These are phyloP conservation scores for Podaxis sp. DNA, from an alignment of 768 basidiomycete species.

Conservation along the genomic window DNA sequence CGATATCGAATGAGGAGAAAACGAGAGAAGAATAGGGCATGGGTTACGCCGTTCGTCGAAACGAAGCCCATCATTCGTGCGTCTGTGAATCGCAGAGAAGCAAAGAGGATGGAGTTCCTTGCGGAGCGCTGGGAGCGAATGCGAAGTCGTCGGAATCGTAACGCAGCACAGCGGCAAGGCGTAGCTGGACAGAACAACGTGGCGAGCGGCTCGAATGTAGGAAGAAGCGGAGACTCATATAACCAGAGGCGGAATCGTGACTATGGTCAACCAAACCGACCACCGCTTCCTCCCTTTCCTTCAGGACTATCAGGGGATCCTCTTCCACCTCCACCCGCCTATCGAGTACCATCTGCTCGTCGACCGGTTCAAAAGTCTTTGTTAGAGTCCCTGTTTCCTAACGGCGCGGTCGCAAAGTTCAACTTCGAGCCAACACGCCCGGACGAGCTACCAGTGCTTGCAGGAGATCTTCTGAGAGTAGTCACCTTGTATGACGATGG, in stretches of 20 bases:
- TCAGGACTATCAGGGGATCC: background rate
- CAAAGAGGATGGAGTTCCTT: conserved; percentile 9
- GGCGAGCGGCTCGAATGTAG: background rate
- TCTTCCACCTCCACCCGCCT: background rate
- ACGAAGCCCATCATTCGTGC: conserved; percentile 29
- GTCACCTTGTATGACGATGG: conserved; percentile 71
- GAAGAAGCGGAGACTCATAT: no score
- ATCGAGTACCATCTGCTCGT: conserved; percentile 3
- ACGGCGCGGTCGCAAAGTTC: conserved; percentile 43
- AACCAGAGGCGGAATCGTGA: background rate
- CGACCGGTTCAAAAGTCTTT: background rate
- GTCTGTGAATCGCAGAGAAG: conserved; percentile 10
- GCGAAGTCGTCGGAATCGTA: background rate
- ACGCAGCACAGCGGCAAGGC: background rate
- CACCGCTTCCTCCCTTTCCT: background rate
- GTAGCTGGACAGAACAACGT: background rate
- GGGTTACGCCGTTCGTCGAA: conserved; percentile 29
- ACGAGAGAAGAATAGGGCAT: conserved; percentile 32
- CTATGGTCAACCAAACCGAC: background rate
- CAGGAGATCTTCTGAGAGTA: conserved; percentile 59
- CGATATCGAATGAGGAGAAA: conserved; percentile 46
- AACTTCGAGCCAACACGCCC: conserved; percentile 68
- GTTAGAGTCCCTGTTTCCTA: background rate
- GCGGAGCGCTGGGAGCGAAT: conserved; percentile 11
- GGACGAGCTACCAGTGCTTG: conserved; percentile 65